Evolutionary conservation across 1,284 basidiomycete species (phyloP), one percentile per base, ranked within the genome.

Genomic region (Cystobasidium sp.): DNA sequence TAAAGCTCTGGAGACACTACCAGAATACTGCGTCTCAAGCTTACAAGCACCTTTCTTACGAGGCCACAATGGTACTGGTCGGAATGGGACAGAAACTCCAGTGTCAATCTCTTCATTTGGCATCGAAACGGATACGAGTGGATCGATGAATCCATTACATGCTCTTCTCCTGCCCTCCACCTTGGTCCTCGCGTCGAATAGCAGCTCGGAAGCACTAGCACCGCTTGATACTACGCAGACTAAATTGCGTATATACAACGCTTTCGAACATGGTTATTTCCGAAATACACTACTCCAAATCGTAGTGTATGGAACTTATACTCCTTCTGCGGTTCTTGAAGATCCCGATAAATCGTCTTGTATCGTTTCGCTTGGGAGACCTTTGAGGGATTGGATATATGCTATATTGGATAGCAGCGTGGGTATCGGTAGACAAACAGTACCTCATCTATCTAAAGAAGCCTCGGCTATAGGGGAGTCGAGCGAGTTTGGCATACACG

Each of bases 201-300:
- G 7, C 18, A n/a, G 14, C 6, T 31, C 68, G 16, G 24, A 44
- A 59, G 41, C 31, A 67, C 47, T 37, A 55, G 1, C 1, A 37
- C 55, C 52, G n/a, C 16, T 18, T 12, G 20, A 49, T 22, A 46
- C 24, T 24, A 63, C 22, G 0, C 61, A 63, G 24, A 31, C 44
- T 14, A 71, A 71, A 62, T 47, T 62, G 1, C 59, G 69, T 9
- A 43, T 71, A 31, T 62, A 63, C 59, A 71, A 71, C 31, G 69
- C 69, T 24, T 64, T 58, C n/a, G 69, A 71, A 43, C 37, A 20
- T 18, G 69, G 69, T 12, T n/a, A 53, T 16, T 58, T 71, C 20
- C 61, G 59, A 0, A 49, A 51, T 24, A 52, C 18, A 12, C 18
- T 63, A 1, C 59, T 71, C 6, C 69, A 71, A 43, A 62, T 63